These are phyloP conservation scores for Lentinus brumalis DNA, from an alignment of 768 basidiomycete species.

Conservation along the genomic window DNA sequence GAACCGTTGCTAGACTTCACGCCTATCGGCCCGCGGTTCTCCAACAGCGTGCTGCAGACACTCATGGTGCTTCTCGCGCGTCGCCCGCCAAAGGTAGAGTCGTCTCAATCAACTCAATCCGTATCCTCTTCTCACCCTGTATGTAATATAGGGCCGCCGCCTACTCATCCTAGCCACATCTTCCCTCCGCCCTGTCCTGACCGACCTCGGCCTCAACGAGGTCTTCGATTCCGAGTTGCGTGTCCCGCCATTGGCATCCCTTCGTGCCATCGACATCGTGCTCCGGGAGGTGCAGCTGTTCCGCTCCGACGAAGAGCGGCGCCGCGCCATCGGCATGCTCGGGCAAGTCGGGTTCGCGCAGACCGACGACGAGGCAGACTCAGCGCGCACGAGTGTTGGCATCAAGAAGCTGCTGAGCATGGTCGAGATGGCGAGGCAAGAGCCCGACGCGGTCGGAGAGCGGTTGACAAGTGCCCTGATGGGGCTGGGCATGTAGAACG, in stretches of 20 bases:
- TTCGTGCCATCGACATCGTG: constrained; percentile 73
- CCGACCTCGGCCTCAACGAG: constrained; percentile 87
- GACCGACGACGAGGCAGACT: constrained; percentile 45
- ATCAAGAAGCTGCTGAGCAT: constrained; percentile 92
- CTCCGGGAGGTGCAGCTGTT: constrained; percentile 83
- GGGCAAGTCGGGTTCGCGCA: constrained; percentile 70
- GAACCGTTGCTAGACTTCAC: constrained; percentile 74
- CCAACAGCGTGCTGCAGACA: constrained; percentile 89
- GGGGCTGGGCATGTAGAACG: constrained; percentile 45
- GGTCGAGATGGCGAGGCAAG: constrained; percentile 97
- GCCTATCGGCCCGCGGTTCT: constrained; percentile 95
- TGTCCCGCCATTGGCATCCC: constrained; percentile 77
- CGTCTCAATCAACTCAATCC: neutral
- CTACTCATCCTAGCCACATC: constrained; percentile 92
- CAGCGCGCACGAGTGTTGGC: constrained; percentile 70
- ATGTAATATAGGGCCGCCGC: constrained; percentile 69
- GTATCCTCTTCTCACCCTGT: neutral
- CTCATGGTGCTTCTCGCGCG: constrained; percentile 86
- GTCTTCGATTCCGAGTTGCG: constrained; percentile 86
- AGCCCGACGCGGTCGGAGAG: constrained; percentile 80
- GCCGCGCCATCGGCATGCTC: constrained; percentile 64
- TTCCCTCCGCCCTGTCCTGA: constrained; percentile 81
- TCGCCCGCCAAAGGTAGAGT: constrained; percentile 84
- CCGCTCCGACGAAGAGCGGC: constrained; percentile 51
- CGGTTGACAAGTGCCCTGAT: constrained; percentile 66